Base-by-base conservation (phyloP, 345 rosid species). In the Citrus reticulata region DNA sequence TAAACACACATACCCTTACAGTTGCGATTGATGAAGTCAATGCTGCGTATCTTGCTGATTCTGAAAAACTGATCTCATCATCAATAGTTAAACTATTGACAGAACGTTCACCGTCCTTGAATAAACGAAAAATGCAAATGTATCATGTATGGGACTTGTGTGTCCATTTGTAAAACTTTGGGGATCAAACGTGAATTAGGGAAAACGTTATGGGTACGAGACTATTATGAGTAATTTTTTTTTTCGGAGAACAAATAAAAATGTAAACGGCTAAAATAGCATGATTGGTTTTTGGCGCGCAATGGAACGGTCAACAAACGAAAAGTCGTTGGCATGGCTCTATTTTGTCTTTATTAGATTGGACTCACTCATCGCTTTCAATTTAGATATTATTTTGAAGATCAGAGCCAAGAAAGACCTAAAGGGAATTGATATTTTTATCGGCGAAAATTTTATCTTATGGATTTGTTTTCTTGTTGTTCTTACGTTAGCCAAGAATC, bases 401-500 rank as follows among this genome's bases (percentile, higher is more conserved):
- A 29, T 32, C 17, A 58, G 25, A 19, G 51, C 59, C 68, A 55
- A 76, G 49, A 66, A 70, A 37, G 76, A 39, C 77, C 58, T 11
- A 51, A 60, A 22, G 3, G 73, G 20, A 54, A 58, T 70, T 58
- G 9, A 13, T 76, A 32, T 30, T 66, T 66, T 74, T 34, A 14
- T 30, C 8, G 10, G 22, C 14, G 46, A 57, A 68, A 77, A 25
- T 22, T 55, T 77, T 22, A 19, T 70, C 27, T n/a, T 14, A 4
- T 60, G 67, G 62, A 27, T 39, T 30, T 32, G 69, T 65, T 49
- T 73, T 75, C 54, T 78, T 66, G 19, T 75, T 78, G 74, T 64
- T 81, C 29, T 79, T 30, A 64, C 27, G 14, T 16, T 37, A 20
- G 70, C 57, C n/a, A 0, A 6, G 77, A 81, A 83, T 79, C 87